Evolutionary conservation across 768 basidiomycete species (phyloP), one percentile per base, ranked within the genome.

Genomic region (Kwoniella sp.): DNA sequence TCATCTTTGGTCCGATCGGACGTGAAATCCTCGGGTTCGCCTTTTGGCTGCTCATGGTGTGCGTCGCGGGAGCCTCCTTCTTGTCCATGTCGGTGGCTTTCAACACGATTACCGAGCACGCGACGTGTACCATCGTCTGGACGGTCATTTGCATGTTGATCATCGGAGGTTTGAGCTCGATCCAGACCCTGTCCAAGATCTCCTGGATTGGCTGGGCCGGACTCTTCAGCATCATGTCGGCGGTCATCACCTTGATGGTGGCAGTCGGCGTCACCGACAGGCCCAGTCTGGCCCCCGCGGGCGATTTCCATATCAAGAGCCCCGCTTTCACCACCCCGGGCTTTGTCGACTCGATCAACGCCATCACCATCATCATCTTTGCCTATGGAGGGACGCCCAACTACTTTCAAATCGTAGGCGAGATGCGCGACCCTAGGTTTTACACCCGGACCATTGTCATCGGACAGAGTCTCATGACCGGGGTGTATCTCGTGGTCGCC

Each of bases 71-170:
- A 17, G 50, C 50, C n/a, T 70, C 64, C 15, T 56, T 75, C 37
- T 62, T 77, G 8, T 63, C 65, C 12, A 55, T 73, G 32, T 71
- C 73, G 1, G 71, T 73, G 57, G 71, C 75, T 1, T 60, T 74
- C 46, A 75, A 76, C 63, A 64, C 73, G 32, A 61, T 75, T 26
- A 65, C 70, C 15, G 42, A 52, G 15, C 72, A 75, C 52, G 72
- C 63, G 8, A 69, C 73, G 3, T 77, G 76, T 54, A 75, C 74
- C 3, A 71, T 71, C 32, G 71, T 69, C 26, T 77, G 68, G n/a
- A 70, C 71, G 9, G 67, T 59, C 6, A 62, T 75, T 43, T 65
- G 60, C n/a, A 62, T 67, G 14, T 36, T 74, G 59, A 45, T 67
- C 38, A 53, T 55, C 42, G 54, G 53, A 44, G 45, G 56, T 40